Conservation (phyloP, 306 rosid species). For the cucumber (Cucumis sativus) region DNA sequence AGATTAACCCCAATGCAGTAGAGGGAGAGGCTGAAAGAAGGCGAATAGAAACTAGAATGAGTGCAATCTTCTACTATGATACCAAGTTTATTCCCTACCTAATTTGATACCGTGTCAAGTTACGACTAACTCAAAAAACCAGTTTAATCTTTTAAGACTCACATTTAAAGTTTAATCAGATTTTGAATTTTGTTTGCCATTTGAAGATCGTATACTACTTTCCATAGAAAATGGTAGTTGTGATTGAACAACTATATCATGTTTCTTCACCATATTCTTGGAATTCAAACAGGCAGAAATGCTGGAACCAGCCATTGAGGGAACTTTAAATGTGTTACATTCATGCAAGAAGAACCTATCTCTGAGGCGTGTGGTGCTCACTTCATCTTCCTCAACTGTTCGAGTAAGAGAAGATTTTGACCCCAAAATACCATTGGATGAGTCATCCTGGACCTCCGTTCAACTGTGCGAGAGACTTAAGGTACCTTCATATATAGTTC, state of each 20-base stretch:
- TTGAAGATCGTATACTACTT: neutral
- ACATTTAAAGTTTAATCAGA: neutral
- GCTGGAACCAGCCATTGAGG: constrained; percentile 55
- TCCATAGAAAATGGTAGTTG: neutral
- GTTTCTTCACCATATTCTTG: neutral
- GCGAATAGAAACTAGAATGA: too few relatives aligned
- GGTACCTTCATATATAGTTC: constrained; percentile 17
- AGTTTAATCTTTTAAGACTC: neutral
- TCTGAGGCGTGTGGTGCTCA: constrained; percentile 55
- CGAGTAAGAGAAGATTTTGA: constrained; percentile 51
- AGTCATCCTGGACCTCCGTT: constrained; percentile 63
- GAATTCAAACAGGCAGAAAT: constrained; percentile 35
- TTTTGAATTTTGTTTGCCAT: neutral
- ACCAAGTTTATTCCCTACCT: neutral
- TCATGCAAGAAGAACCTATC: constrained; percentile 54
- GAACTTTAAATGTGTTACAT: constrained; percentile 64
- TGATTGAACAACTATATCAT: neutral
- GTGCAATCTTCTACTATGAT: neutral
- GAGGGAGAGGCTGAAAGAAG: too few relatives aligned
- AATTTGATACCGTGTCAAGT: neutral
- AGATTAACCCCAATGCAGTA: too few relatives aligned
- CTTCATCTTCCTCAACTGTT: constrained; percentile 73
- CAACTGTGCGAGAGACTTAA: constrained; percentile 43
- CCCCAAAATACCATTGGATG: constrained; percentile 46
- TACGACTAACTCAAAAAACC: neutral